phyloP scores from a whole-genome alignment of 768 basidiomycete genomes.

The Coprinopsis cinerea region DNA sequence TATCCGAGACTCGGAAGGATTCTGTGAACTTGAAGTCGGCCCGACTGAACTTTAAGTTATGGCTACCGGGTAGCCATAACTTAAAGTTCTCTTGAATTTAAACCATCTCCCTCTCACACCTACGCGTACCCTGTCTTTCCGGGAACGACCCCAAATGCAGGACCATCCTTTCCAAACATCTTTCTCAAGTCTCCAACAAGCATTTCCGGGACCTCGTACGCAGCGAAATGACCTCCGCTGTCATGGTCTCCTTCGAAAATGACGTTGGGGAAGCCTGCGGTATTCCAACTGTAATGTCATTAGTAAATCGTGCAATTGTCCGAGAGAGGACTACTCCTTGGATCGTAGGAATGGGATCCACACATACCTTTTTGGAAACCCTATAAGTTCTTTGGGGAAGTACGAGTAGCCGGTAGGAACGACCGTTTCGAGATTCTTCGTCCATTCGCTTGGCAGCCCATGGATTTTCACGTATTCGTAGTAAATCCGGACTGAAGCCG shows the following conservation, averaged over 20 bases:
- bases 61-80: too few relatives aligned
- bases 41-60: too few relatives aligned
- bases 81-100: too few relatives aligned
- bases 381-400: conserved; percentile 44
- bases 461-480: conserved; percentile 33
- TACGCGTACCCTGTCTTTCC: conserved; percentile 3
- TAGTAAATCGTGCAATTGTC: background rate
- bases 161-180: conserved; percentile 36
- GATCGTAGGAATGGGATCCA: background rate
- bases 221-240: conserved; percentile 42
- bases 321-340: background rate
- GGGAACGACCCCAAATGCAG: conserved; percentile 21
- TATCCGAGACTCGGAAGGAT: too few relatives aligned
- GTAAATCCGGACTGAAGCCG: conserved; percentile 56
- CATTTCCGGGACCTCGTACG: conserved; percentile 22
- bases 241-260: conserved; percentile 34
- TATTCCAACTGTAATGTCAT: conserved; percentile 34
- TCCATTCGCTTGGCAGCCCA: background rate
- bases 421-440: conserved; percentile 8
- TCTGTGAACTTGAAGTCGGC: too few relatives aligned
- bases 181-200: conserved; percentile 35
- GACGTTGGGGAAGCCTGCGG: conserved; percentile 17
- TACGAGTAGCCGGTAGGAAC: conserved; percentile 43
- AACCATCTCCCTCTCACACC: too few relatives aligned
- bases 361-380: conserved; percentile 26